A percentile compares a stretch with the other conserved stretches of the same genome.
phyloP scores from a whole-genome alignment of 1,284 basidiomycete genomes.

The Inonotus hispidus region DNA sequence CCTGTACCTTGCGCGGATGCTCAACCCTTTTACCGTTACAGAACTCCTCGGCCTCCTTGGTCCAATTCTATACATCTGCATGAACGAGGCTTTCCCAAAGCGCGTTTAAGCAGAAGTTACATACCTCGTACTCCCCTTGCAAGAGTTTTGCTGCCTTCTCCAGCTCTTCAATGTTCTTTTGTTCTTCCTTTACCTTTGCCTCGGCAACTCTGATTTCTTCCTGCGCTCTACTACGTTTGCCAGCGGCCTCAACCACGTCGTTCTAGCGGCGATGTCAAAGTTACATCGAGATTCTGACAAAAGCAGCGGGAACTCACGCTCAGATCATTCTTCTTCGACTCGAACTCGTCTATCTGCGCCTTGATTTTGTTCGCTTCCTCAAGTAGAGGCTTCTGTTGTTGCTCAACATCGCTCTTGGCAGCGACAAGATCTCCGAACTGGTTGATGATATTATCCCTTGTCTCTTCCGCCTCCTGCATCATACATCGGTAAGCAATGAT shows the following conservation, averaged over 20 bases:
- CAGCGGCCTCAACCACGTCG: constrained; percentile 41
- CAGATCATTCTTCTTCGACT: constrained; percentile 34
- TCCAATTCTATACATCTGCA: constrained; percentile 49
- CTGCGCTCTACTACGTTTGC: constrained; percentile 43
- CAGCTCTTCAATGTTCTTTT: constrained; percentile 35
- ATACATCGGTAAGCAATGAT: background rate
- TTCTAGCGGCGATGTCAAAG: constrained; percentile 26
- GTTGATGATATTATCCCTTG: constrained; percentile 41
- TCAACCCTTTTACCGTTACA: constrained; percentile 47
- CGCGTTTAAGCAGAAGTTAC: constrained; percentile 17
- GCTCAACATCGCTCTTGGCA: constrained; percentile 40
- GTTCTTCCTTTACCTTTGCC: constrained; percentile 42
- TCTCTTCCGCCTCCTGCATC: constrained; percentile 47
- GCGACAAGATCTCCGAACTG: constrained; percentile 45
- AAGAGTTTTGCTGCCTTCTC: constrained; percentile 43
- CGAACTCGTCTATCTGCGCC: constrained; percentile 42
- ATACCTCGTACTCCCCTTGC: constrained; percentile 55
- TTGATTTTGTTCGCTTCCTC: constrained; percentile 42
- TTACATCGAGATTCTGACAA: background rate
- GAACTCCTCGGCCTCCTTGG: constrained; percentile 54
- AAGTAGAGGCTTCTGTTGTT: constrained; percentile 36
- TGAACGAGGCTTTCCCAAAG: background rate
- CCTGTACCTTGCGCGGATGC: constrained; percentile 49
- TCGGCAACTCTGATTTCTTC: constrained; percentile 40
- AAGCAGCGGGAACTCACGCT: constrained; percentile 31